Conservation (phyloP, 2,329 filamentous ascomycete species). For the Fusarium brachygibbosum region DNA sequence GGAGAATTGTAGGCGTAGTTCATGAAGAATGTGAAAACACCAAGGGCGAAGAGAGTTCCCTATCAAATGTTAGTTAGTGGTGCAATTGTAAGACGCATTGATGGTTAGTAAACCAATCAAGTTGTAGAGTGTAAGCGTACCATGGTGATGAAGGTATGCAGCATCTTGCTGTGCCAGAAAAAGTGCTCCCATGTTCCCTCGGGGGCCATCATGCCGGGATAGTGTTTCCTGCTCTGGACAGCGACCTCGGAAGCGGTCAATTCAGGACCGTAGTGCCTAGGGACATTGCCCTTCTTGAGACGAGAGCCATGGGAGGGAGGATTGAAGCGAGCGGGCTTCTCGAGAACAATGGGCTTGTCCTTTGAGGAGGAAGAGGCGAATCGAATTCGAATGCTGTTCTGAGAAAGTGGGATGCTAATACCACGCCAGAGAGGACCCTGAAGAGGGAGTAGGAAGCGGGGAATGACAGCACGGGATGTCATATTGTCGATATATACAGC, state of each 20-base stretch:
- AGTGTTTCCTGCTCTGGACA: constrained; percentile 77
- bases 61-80: constrained; percentile 47
- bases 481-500: constrained; percentile 46
- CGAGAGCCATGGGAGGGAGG: constrained; percentile 89
- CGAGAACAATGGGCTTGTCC: constrained; percentile 77
- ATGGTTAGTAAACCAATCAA: not conserved
- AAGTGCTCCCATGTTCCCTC: constrained; percentile 85
- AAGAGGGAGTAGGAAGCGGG: constrained; percentile 76
- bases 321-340: constrained; percentile 89
- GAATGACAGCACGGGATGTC: constrained; percentile 68
- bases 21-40: constrained; percentile 78
- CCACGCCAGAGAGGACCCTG: constrained; percentile 69
- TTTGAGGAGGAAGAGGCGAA: constrained; percentile 50
- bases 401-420: constrained; percentile 53
- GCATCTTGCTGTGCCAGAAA: constrained; percentile 81
- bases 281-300: constrained; percentile 67
- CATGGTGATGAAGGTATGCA: constrained; percentile 88
- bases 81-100: not conserved
- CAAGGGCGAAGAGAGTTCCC: constrained; percentile 77
- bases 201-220: constrained; percentile 91
- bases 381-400: constrained; percentile 53
- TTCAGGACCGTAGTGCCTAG: constrained; percentile 80
- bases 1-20: constrained; percentile 86
- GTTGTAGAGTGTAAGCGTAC: constrained; percentile 62
- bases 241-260: constrained; percentile 74